Conservation (phyloP, 23 red algal genomes). For the Agarophyton chilense region DNA sequence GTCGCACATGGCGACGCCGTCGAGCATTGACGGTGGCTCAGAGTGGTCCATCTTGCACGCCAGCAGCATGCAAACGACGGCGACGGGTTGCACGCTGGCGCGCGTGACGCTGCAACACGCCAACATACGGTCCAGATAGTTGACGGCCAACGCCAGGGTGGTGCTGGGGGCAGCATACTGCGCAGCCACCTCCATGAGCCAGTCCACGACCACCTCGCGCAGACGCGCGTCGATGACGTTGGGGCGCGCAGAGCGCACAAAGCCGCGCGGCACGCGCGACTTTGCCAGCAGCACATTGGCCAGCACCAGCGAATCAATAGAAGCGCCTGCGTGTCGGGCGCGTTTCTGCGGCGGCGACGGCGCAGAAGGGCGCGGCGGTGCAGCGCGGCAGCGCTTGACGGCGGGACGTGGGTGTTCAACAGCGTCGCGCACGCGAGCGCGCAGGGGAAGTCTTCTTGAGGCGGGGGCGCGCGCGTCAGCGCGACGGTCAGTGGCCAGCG, state of each 20-base stretch:
- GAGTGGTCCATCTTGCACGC: slow-evolving; percentile 48
- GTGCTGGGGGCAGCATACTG: background rate
- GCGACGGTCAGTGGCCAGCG: too few species aligned
- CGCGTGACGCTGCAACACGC: background rate
- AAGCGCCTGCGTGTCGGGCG: background rate
- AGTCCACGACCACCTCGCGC: slow-evolving; percentile 49
- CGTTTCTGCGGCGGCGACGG: background rate
- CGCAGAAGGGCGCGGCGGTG: background rate
- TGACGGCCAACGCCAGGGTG: slow-evolving; percentile 11
- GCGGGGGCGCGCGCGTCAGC: too few species aligned
- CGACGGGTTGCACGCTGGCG: slow-evolving; percentile 3
- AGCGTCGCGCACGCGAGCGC: background rate
- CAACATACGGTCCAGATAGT: slow-evolving; percentile 24
- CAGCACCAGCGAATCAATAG: background rate
- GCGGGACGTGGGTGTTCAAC: background rate
- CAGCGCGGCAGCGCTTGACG: background rate
- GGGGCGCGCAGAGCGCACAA: background rate
- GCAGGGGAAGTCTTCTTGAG: background rate
- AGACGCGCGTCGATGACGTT: background rate
- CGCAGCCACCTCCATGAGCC: slow-evolving; percentile 39
- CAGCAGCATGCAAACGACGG: slow-evolving; percentile 40
- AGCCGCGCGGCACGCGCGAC: background rate
- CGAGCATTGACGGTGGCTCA: background rate
- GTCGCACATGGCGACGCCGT: slow-evolving; percentile 45
- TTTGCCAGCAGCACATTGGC: background rate